A percentile compares a stretch with the other conserved stretches of the same genome.
Evolutionary conservation across 1,284 basidiomycete genomes (phyloP).

Genomic region (Cryptococcus neoformans): DNA sequence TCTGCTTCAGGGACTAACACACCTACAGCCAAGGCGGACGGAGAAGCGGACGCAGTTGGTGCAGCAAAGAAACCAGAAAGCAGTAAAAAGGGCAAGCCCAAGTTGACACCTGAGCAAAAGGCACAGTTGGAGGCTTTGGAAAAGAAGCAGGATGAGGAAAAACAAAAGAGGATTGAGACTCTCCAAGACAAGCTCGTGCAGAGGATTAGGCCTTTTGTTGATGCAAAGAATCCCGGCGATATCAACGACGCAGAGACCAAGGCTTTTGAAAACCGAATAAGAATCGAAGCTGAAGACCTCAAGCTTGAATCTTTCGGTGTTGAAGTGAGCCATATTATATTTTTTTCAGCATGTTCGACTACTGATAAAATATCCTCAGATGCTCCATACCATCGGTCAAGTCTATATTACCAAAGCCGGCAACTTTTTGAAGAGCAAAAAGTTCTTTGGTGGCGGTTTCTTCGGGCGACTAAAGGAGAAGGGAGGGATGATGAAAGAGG

Average conservation of each 20-base stretch:
- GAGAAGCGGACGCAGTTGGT: slow-evolving; percentile 7
- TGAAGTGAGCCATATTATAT: slow-evolving; percentile 59
- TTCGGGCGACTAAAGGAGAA: slow-evolving; percentile 95
- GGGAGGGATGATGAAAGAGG: slow-evolving; percentile 85
- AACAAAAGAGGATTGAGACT: slow-evolving; percentile 68
- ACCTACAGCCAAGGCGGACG: slow-evolving; percentile 12
- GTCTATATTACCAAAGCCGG: slow-evolving; percentile 93
- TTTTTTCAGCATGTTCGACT: not conserved
- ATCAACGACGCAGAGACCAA: slow-evolving; percentile 79
- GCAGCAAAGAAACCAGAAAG: slow-evolving; percentile 23
- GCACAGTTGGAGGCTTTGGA: slow-evolving; percentile 78
- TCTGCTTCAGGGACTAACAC: slow-evolving; percentile 17
- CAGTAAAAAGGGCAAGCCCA: slow-evolving; percentile 57
- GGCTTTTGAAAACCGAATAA: slow-evolving; percentile 73
- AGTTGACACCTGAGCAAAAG: slow-evolving; percentile 76
- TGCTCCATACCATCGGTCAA: slow-evolving; percentile 79
- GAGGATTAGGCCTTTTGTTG: slow-evolving; percentile 79
- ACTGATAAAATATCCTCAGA: slow-evolving; percentile 47
- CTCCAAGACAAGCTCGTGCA: slow-evolving; percentile 76
- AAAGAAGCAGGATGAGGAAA: slow-evolving; percentile 69
- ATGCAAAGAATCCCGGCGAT: slow-evolving; percentile 82
- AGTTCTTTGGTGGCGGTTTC: slow-evolving; percentile 77
- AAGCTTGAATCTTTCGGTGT: slow-evolving; percentile 98
- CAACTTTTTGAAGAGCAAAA: slow-evolving; percentile 86
- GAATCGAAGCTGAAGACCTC: slow-evolving; percentile 87